Conservation (phyloP, 2,329 filamentous ascomycete genomes). For the Tympanopsis confertula region DNA sequence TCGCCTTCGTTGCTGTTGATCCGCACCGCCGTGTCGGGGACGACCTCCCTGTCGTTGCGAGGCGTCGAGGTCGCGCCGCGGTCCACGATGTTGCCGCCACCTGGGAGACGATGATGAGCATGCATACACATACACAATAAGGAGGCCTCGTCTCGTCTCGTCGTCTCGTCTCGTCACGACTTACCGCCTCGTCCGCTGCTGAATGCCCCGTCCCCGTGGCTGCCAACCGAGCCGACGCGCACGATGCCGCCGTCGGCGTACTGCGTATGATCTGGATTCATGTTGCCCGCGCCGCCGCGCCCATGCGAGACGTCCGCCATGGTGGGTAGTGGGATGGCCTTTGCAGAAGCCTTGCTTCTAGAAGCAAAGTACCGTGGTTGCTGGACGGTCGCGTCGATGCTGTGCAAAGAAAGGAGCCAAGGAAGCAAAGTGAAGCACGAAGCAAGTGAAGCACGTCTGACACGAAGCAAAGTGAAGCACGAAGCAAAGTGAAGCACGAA, state of each 20-base stretch:
- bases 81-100: constrained; percentile 47
- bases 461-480: no score
- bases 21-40: constrained; percentile 39
- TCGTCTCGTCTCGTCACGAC: constrained; percentile 7
- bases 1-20: constrained; percentile 33
- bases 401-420: no score
- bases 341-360: no score
- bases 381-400: no score
- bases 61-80: constrained; percentile 20
- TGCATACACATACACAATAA: background rate
- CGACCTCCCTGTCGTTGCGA: constrained; percentile 36
- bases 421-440: no score
- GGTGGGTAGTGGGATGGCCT: no score
- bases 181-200: constrained; percentile 48
- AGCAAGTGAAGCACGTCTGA: no score
- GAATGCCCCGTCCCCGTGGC: constrained; percentile 44
- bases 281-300: constrained; percentile 50
- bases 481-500: no score
- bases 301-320: constrained; percentile 37
- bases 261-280: constrained; percentile 40
- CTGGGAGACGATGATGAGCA: constrained; percentile 17
- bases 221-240: constrained; percentile 38
- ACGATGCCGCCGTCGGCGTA: constrained; percentile 54
- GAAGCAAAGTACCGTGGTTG: no score
- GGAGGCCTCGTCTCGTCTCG: background rate